Percentiles rank a stretch among this genome's conserved stretches.
These are phyloP conservation scores for Microdochium paspali DNA, from an alignment of 2,329 filamentous ascomycete species.

Conservation along the genomic window DNA sequence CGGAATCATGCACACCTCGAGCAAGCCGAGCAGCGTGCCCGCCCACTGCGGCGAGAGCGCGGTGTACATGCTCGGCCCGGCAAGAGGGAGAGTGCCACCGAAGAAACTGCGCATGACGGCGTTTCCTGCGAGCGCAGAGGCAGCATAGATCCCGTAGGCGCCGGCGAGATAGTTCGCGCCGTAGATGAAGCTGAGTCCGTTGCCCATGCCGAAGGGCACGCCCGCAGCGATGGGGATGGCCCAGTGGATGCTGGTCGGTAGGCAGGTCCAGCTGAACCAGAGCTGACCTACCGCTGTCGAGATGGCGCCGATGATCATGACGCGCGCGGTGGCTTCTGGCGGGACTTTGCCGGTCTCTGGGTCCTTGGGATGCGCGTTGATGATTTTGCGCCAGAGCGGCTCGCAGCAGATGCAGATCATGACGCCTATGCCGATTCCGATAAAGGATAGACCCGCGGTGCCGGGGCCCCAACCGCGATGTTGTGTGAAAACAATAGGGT, in stretches of 20 bases:
- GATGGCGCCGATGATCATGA: constrained; percentile 70
- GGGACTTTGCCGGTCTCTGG: constrained; percentile 62
- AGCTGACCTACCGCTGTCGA: constrained; percentile 71
- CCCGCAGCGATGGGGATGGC: constrained; percentile 71
- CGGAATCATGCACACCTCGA: constrained; percentile 67
- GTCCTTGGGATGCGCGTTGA: constrained; percentile 67
- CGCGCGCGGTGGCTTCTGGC: constrained; percentile 72
- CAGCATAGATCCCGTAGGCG: constrained; percentile 73
- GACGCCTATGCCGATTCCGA: constrained; percentile 59
- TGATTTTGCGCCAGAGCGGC: constrained; percentile 66
- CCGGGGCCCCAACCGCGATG: constrained; percentile 69
- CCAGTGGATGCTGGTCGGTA: constrained; percentile 71
- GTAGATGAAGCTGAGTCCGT: constrained; percentile 74
- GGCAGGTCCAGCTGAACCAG: constrained; percentile 81
- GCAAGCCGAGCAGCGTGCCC: constrained; percentile 62
- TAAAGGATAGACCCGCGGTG: constrained; percentile 66
- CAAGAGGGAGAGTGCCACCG: constrained; percentile 71
- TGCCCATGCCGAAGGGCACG: constrained; percentile 70
- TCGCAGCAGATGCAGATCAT: constrained; percentile 53
- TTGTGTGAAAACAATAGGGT: constrained; percentile 73
- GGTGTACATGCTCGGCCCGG: constrained; percentile 63
- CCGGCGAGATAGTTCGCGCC: constrained; percentile 70
- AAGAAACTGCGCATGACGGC: constrained; percentile 62
- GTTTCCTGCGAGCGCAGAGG: constrained; percentile 72
- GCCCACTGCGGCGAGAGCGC: constrained; percentile 68